Conservation (phyloP, 306 rosid genomes). For the cucumber (Cucumis sativus) region Cucumber_9930_V3 NC_026659.2:903001-903500, state of each 20-base stretch:
- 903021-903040: background rate
- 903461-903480: too few species aligned
- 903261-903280: background rate
- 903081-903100: background rate
- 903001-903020: too few species aligned
- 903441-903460: too few species aligned
- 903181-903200: background rate
- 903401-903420: too few species aligned
- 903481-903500: too few species aligned
- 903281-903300: too few species aligned
- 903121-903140: background rate
- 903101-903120: background rate
- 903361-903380: too few species aligned
- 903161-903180: background rate
- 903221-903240: background rate
- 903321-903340: too few species aligned
- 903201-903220: background rate
- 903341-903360: too few species aligned
- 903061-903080: background rate
- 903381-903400: too few species aligned
- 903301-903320: too few species aligned
- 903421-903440: too few species aligned
- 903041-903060: background rate
- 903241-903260: background rate
- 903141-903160: background rate